Base-by-base conservation (phyloP, 73 alveolate species). In the Uronychia binucleata region DNA sequence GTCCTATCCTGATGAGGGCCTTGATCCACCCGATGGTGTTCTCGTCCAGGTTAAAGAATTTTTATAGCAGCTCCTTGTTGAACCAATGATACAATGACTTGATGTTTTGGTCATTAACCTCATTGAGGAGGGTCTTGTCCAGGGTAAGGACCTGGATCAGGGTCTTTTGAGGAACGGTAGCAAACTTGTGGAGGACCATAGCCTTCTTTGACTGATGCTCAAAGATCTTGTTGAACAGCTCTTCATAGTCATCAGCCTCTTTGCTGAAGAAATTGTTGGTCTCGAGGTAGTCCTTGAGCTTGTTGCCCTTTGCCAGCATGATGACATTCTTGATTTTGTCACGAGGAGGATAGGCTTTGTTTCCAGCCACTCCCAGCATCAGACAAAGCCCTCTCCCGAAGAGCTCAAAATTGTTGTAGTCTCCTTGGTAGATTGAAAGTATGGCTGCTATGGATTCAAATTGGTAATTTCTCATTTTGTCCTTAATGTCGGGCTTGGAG, bases 231-330 rank as follows among this genome's bases (percentile, higher is more conserved):
- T 27, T 57, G 78, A 79, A 58, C 28, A 79, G 34, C 27, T 57
- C 59, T 35, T 26, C 77, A 28, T 34, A 79, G 29, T 46, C 58
- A 29, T 46, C 78, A n/a, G 57, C 59, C 19, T 46, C 67, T 46
- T 46, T 46, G 5, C 19, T 46, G 67, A 11, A 35, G 33, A 28
- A 29, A 32, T 59, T 29, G 59, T 34, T 25, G 57, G 34, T 46
- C 33, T 58, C 28, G 34, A 26, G 28, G 31, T 34, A 27, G 14
- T 75, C 5, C 78, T 31, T n/a, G 13, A 26, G 58, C n/a, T 35
- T 1, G 86, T 79, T n/a, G 13, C 78, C 75, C 0, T 79, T 1
- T 0, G 31, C 28, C 34, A 79, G 86, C 86, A 79, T 79, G 46
- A 79, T 0, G 31, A 31, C 26, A 28, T 31, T 33, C 0, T 28